Evolutionary conservation across 495 filamentous ascomycete genomes (phyloP).

Genomic region (Rostrohypoxylon terebratum): DNA sequence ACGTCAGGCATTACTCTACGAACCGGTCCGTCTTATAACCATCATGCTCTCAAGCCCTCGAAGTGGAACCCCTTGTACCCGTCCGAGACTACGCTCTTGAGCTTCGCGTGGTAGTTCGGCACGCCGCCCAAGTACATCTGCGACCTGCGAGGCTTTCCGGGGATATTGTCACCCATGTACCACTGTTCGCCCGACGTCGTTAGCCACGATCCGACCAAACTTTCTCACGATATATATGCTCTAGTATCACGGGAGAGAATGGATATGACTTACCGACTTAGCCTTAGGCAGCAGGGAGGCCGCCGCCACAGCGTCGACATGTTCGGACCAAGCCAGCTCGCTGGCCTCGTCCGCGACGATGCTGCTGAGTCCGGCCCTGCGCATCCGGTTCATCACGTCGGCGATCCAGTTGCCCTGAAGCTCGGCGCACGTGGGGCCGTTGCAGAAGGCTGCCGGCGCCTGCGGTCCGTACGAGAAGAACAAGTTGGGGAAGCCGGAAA

Average conservation of each 20-base stretch:
- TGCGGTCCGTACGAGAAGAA: conserved; percentile 62
- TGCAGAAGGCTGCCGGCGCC: conserved; percentile 57
- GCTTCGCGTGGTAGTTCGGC: conserved; percentile 39
- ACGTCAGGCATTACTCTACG: not conserved
- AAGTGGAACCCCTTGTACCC: conserved; percentile 42
- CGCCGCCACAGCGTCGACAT: conserved; percentile 24
- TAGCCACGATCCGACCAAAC: conserved; percentile 14
- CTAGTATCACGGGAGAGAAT: not conserved
- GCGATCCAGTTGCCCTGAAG: conserved; percentile 66
- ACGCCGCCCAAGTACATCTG: conserved; percentile 59
- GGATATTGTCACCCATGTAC: conserved; percentile 62
- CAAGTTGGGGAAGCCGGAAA: conserved; percentile 65
- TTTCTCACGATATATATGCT: not conserved
- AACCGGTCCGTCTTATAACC: not conserved
- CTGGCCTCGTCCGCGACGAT: conserved; percentile 48
- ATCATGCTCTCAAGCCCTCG: conserved; percentile 29
- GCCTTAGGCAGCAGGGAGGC: conserved; percentile 48
- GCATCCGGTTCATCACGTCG: conserved; percentile 58
- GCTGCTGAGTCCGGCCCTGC: conserved; percentile 48
- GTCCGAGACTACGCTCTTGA: conserved; percentile 34
- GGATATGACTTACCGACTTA: conserved; percentile 47
- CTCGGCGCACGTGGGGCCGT: conserved; percentile 65
- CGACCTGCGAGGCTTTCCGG: conserved; percentile 57
- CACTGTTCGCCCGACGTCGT: conserved; percentile 52
- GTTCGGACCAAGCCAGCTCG: conserved; percentile 31